Evolutionary conservation across 208 protist genomes (phyloP).

Genomic region (Leishmania major): DNA sequence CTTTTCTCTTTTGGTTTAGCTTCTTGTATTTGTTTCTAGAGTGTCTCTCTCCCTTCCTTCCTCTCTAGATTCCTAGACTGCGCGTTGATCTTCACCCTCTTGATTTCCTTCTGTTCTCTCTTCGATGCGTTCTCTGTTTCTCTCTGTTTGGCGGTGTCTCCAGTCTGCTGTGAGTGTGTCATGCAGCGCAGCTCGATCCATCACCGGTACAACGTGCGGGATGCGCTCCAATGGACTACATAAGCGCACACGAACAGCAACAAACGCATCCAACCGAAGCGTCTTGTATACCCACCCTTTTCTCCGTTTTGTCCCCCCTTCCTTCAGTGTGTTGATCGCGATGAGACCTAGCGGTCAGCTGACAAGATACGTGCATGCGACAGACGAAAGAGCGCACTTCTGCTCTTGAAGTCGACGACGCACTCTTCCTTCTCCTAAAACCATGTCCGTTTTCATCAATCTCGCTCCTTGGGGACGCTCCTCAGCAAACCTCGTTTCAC

Average conservation of each 20-base stretch:
- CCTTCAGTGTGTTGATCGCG: no score
- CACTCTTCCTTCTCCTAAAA: no score
- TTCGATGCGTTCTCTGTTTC: neutral
- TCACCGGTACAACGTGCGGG: neutral
- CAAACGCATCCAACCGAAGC: neutral
- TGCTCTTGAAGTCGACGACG: no score
- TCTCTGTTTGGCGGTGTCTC: neutral
- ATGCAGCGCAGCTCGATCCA: neutral
- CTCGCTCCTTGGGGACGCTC: no score
- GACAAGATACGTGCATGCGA: no score
- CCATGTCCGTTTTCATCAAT: no score
- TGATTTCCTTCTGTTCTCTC: neutral
- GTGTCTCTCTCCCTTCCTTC: neutral
- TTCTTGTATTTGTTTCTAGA: neutral
- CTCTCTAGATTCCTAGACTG: neutral
- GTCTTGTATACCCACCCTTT: neutral
- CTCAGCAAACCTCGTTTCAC: no score
- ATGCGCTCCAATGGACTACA: neutral
- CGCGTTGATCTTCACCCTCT: neutral
- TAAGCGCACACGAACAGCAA: neutral
- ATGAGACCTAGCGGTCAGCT: no score
- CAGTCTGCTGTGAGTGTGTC: neutral
- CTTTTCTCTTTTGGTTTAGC: neutral
- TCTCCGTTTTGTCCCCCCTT: no score
- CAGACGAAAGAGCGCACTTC: no score